Conservation (phyloP, 371 early-diverging fungal genomes). For the Mycotypha africana region DNA sequence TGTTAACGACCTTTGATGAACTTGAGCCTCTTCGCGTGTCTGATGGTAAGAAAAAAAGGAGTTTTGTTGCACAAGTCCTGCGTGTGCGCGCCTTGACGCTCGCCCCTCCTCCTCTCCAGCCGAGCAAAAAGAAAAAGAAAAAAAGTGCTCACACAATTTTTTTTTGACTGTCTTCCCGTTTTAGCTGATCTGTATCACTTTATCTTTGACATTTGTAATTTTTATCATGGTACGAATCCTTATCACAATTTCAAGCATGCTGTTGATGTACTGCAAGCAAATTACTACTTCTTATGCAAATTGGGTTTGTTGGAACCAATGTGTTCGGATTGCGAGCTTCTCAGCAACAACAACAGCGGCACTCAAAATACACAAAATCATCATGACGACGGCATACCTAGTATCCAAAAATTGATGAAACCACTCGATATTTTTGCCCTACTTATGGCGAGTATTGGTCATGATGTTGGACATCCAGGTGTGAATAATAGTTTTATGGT, state of each 20-base stretch:
- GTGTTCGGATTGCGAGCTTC: constrained; percentile 5
- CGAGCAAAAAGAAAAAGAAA: no score
- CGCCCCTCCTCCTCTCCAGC: constrained; percentile 3
- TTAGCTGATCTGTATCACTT: constrained; percentile 58
- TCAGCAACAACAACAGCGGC: no score
- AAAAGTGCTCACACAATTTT: background rate
- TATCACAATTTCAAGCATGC: constrained; percentile 88
- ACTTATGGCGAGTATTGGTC: constrained; percentile 74
- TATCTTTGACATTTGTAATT: constrained; percentile 58
- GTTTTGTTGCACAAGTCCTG: constrained; percentile 8
- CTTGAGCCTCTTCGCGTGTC: constrained; percentile 50
- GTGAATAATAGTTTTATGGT: constrained; percentile 80
- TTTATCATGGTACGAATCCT: constrained; percentile 74
- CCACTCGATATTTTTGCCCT: constrained; percentile 70
- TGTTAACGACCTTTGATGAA: constrained; percentile 43
- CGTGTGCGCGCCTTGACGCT: constrained; percentile 16
- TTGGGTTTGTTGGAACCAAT: constrained; percentile 52
- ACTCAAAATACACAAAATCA: background rate
- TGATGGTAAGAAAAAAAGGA: constrained; percentile 55
- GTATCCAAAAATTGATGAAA: constrained; percentile 33
- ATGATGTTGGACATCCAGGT: constrained; percentile 87
- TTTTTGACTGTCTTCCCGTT: background rate
- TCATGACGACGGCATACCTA: background rate
- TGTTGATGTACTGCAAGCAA: constrained; percentile 80
- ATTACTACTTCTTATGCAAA: constrained; percentile 68